Conservation (phyloP, 495 filamentous ascomycete genomes). For the Aspergillus leporis region DNA sequence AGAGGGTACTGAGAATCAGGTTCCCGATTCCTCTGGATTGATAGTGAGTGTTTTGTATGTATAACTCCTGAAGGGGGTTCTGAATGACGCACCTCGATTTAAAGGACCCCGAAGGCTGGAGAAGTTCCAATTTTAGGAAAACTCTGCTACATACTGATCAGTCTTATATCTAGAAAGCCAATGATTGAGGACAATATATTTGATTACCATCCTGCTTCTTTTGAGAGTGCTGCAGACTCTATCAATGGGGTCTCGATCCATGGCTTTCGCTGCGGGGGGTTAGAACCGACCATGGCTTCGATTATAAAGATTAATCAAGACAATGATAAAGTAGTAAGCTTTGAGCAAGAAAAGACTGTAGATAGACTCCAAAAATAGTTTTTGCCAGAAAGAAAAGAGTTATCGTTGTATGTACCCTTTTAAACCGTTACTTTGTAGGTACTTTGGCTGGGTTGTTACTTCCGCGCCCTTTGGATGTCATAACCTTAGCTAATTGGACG, state of each 20-base stretch:
- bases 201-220: slow-evolving; percentile 67
- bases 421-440: too few relatives aligned
- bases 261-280: slow-evolving; percentile 35
- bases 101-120: slow-evolving; percentile 90
- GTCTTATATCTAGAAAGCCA: neutral
- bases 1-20: slow-evolving; percentile 58
- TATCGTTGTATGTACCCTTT: neutral
- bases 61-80: neutral
- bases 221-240: slow-evolving; percentile 64
- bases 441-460: neutral
- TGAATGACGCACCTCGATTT: slow-evolving; percentile 67
- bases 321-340: neutral
- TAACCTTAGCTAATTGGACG: neutral
- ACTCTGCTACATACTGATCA: slow-evolving; percentile 54
- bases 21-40: slow-evolving; percentile 68
- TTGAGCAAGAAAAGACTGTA: neutral
- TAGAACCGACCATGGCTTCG: neutral
- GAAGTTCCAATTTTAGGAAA: slow-evolving; percentile 86
- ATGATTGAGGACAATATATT: neutral
- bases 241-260: slow-evolving; percentile 75
- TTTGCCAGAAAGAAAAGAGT: neutral
- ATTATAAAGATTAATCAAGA: neutral
- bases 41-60: slow-evolving; percentile 7
- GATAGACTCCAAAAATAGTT: neutral
- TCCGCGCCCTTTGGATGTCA: slow-evolving; percentile 10